These are phyloP conservation scores for Discostella stelligeroides DNA, from an alignment of 108 stramenopile genomes.

Conservation along the genomic window DNA sequence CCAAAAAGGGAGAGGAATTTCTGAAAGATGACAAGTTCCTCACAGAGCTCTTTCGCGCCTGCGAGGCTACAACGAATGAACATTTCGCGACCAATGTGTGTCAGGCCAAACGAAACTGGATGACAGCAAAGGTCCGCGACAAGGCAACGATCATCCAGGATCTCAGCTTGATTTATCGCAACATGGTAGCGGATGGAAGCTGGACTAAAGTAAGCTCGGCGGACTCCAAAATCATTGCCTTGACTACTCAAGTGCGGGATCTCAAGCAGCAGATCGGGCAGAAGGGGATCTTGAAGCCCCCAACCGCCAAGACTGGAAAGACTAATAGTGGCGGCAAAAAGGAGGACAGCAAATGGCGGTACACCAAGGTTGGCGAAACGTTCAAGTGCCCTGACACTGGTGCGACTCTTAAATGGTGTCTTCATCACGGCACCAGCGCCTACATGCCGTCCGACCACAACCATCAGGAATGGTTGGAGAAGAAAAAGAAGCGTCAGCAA, in stretches of 20 bases:
- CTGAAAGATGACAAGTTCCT: background rate
- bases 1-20: background rate
- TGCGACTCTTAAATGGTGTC: conserved; percentile 6
- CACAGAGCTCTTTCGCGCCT: background rate
- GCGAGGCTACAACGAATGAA: background rate
- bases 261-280: background rate
- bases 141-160: background rate
- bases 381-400: background rate
- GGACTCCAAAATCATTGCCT: conserved; percentile 6
- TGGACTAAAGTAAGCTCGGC: background rate
- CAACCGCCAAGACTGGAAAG: no score
- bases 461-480: conserved; percentile 14
- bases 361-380: conserved; percentile 5
- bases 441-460: conserved; percentile 20
- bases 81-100: background rate
- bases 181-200: background rate
- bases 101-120: no score
- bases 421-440: conserved; percentile 1
- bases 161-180: background rate
- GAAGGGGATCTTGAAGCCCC: no score
- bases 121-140: background rate
- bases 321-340: background rate
- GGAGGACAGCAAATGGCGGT: background rate
- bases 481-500: background rate
- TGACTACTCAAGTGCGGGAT: background rate